Evolutionary conservation across 345 rosid species (phyloP), one percentile per base, ranked within the genome.

Genomic region (Hibiscus trionum): DNA sequence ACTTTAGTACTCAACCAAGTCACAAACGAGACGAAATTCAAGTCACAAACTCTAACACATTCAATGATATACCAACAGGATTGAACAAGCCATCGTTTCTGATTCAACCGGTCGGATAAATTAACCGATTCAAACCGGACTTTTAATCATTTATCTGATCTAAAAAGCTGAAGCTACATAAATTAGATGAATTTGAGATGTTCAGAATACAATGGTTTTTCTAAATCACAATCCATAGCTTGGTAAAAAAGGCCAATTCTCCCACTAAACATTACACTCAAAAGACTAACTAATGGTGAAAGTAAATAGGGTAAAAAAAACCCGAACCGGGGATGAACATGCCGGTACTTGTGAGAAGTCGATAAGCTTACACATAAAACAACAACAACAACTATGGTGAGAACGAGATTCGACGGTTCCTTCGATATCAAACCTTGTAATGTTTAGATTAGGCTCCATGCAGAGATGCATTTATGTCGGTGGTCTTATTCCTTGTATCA

Each of bases 391-490:
- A 42, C 59, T 55, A 55, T 19, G 44, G 78, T 61, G 72, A 70
- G 84, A 71, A 74, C 52, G 72, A 70, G 78, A 73, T 59, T 74
- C 49, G 24, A 35, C 26, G 67, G 69, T 63, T 66, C 61, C 49
- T 76, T 81, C 74, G 73, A 85, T 79, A 19, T 69, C 69, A 55
- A 70, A 71, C 62, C 58, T 47, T 73, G 59, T 47, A 33, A 33
- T 56, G 68, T 63, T 73, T 37, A 7, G 52, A 58, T 74, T 62
- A 84, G 59, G 79, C 78, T 69, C 77, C 87, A 29, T 82, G 84
- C 81, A 84, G 56, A 10, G 93, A 77, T 42, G 82, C 81, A 63
- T 89, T 87, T 21, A 84, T 87, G 79, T 89, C 94, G 17, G 88
- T 72, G 12, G 83, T 80, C 60, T 82, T 80, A 63, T 72, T 85